Base-by-base conservation (phyloP, 2,329 filamentous ascomycete species). In the Pseudogymnoascus sp. region DNA sequence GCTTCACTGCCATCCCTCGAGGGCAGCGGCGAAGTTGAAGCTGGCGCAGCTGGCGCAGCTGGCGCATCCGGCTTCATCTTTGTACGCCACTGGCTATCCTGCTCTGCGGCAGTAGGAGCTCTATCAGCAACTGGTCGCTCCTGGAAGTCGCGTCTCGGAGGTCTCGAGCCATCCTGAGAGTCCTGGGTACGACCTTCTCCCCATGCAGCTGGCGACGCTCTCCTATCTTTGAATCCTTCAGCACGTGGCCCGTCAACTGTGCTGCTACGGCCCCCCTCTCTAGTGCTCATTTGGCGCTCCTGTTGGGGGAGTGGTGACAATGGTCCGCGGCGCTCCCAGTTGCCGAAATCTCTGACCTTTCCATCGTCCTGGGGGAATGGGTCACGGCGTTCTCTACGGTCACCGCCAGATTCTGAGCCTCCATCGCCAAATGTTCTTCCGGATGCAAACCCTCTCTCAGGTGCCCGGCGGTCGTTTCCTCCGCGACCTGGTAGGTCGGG, bases 291-390 rank as follows among this genome's bases (percentile, higher is more conserved):
- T 18, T 73, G 67, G 61, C 78, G 78, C 65, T 86, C 82, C 50
- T 77, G 73, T 63, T 78, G 81, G 59, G 79, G 79, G 67, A 77
- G 80, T 20, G 93, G 90, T 41, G 93, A 90, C 61, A 97, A 81
- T 37, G 94, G 94, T 11, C 94, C 94, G 72, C 90, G 94, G 69
- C 94, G 89, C 76, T 97, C 93, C 94, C 94, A 99, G 75, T 91
- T 95, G 67, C 85, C 83, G 67, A 94, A 88, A 73, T 95, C 90
- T 62, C 90, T 86, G 61, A 85, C 76, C 73, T 90, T 92, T 67
- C 88, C 88, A 73, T 93, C 90, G 59, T 80, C 78, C 64, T 88
- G 84, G 64, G 81, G 79, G 65, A 85, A 84, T 59, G 84, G 84
- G 67, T 89, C 88, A 67, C 89, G 87, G 63, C 89, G 89, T 59